Evolutionary conservation across 768 basidiomycete species (phyloP).

Genomic region (Kondoa malvinella): DNA sequence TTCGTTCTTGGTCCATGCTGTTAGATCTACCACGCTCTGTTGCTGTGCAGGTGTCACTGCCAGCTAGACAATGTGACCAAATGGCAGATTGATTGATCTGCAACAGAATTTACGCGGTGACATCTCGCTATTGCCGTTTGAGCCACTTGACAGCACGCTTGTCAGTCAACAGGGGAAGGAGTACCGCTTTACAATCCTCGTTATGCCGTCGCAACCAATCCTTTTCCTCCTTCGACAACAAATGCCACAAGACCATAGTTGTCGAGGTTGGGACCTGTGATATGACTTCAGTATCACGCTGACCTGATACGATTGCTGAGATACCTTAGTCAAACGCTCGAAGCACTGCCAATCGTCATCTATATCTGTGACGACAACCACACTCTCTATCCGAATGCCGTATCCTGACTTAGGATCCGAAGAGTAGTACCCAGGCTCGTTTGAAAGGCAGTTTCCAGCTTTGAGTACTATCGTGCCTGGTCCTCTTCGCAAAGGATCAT

Average conservation of each 20-base stretch:
- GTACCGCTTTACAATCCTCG: constrained; percentile 46
- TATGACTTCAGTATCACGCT: neutral
- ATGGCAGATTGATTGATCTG: no score
- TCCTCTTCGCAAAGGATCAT: constrained; percentile 6
- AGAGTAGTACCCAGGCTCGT: constrained; percentile 52
- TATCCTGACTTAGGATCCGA: constrained; percentile 46
- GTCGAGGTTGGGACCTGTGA: constrained; percentile 82
- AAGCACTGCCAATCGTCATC: constrained; percentile 67
- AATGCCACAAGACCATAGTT: constrained; percentile 62
- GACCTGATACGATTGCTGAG: neutral
- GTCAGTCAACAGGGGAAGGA: constrained; percentile 50
- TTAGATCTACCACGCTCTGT: no score
- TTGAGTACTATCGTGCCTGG: constrained; percentile 38
- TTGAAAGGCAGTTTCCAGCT: constrained; percentile 80
- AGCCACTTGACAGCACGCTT: constrained; percentile 68
- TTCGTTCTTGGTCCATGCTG: no score
- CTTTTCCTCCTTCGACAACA: constrained; percentile 72
- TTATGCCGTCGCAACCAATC: constrained; percentile 81
- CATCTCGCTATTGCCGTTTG: constrained; percentile 27
- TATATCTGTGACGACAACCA: constrained; percentile 54
- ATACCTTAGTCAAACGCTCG: constrained; percentile 54
- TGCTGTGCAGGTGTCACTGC: no score
- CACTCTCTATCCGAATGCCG: constrained; percentile 86
- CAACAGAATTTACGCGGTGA: no score
- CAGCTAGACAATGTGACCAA: no score